Conservation (phyloP, 768 basidiomycete genomes). For the Exsudoporus frostii region DNA sequence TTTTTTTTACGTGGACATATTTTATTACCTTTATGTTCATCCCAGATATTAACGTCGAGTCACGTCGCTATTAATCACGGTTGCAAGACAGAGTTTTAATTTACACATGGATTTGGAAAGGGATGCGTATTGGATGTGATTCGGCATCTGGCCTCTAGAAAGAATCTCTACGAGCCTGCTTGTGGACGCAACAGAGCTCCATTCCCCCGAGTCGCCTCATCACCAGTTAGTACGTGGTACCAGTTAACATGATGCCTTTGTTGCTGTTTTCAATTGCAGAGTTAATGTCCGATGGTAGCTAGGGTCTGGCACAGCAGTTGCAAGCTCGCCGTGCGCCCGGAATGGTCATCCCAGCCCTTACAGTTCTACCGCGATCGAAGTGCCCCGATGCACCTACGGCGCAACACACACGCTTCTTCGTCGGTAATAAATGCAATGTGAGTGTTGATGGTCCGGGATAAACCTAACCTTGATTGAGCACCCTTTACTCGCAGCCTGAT, state of each 20-base stretch:
- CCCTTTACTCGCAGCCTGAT: not conserved
- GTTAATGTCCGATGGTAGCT: not conserved
- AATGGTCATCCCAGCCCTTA: not conserved
- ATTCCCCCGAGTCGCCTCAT: not conserved
- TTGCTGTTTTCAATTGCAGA: not conserved
- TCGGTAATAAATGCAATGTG: conserved; percentile 1
- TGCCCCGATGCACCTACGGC: not conserved
- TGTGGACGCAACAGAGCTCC: not conserved
- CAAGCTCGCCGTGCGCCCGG: not conserved
- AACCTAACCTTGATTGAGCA: not conserved
- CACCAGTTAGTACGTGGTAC: conserved; percentile 3
- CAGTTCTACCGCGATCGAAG: not conserved
- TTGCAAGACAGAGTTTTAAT: conserved; percentile 12
- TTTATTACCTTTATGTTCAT: conserved; percentile 30
- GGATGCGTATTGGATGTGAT: not conserved
- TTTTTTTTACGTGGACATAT: conserved; percentile 23
- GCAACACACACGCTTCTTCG: not conserved
- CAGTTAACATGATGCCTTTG: not conserved
- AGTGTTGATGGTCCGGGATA: not conserved
- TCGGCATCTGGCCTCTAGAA: not conserved
- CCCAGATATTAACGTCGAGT: conserved; percentile 13
- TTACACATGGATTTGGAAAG: conserved; percentile 6
- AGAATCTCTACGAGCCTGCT: not conserved
- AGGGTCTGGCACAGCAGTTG: not conserved
- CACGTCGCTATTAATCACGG: conserved; percentile 16